Conservation (phyloP, 306 rosid genomes). For the Vachellia collinsii region DNA sequence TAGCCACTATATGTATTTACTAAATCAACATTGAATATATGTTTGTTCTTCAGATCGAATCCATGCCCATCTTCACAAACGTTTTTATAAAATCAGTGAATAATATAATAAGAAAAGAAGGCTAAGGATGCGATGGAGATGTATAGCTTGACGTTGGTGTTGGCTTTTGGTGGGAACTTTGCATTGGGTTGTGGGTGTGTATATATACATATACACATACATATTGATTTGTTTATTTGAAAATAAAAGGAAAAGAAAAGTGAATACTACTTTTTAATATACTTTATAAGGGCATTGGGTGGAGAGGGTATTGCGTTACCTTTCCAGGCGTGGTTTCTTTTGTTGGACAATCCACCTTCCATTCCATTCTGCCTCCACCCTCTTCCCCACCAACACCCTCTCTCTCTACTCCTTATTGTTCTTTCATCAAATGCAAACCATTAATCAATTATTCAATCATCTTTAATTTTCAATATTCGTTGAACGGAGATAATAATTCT, state of each 20-base stretch:
- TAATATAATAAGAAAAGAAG: background rate
- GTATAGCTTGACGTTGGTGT: background rate
- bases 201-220: too few species aligned
- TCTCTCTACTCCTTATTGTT: background rate
- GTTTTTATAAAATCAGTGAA: background rate
- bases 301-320: constrained; percentile 52
- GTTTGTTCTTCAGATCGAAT: background rate
- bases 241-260: background rate
- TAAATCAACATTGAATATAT: background rate
- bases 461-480: background rate
- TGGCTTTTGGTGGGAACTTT: background rate
- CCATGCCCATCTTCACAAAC: background rate
- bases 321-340: constrained; percentile 76
- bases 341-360: constrained; percentile 93
- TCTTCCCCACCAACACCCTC: constrained; percentile 51
- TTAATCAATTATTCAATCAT: background rate
- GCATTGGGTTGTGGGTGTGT: background rate
- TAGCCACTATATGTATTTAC: background rate
- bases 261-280: background rate
- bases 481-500: background rate
- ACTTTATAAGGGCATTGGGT: constrained; percentile 19
- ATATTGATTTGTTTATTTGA: background rate
- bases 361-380: constrained; percentile 81
- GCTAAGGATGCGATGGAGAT: background rate
- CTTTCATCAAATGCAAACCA: background rate